These are phyloP conservation scores for Tulasnella sp. DNA, from an alignment of 768 basidiomycete species.

Conservation along the genomic window DNA sequence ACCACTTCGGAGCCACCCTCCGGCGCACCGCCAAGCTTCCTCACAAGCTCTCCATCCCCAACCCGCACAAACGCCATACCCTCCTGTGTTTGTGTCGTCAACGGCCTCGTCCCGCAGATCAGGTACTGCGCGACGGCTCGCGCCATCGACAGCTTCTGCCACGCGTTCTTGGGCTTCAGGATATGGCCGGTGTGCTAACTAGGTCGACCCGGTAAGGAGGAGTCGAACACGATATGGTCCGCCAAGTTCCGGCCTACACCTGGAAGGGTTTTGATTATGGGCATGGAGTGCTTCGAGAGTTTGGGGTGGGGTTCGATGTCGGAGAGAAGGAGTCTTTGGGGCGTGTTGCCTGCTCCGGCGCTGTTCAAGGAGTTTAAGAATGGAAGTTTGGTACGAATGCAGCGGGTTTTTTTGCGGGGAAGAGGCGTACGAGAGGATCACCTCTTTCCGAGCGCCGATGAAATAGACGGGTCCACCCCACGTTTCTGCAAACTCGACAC, in stretches of 20 bases:
- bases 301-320: conserved; percentile 64
- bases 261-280: conserved; percentile 53
- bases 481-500: conserved; percentile 21
- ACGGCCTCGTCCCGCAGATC: background rate
- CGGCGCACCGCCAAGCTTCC: background rate
- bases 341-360: conserved; percentile 34
- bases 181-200: background rate
- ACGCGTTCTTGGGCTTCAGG: background rate
- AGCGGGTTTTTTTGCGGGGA: background rate
- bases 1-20: background rate
- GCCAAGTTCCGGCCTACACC: conserved; percentile 66
- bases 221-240: conserved; percentile 49
- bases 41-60: background rate
- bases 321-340: conserved; percentile 34
- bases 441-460: conserved; percentile 19
- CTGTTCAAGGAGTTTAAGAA: conserved; percentile 19
- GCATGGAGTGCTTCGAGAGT: conserved; percentile 46
- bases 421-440: conserved; percentile 23
- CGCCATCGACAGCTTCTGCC: background rate
- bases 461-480: conserved; percentile 11
- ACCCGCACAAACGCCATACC: conserved; percentile 4
- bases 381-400: background rate
- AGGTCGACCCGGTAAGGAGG: background rate
- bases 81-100: conserved; percentile 9
- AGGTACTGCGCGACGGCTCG: background rate